Evolutionary conservation across 805 yeast species (phyloP).

Genomic region (Blastobotrys mokoenaii): DNA sequence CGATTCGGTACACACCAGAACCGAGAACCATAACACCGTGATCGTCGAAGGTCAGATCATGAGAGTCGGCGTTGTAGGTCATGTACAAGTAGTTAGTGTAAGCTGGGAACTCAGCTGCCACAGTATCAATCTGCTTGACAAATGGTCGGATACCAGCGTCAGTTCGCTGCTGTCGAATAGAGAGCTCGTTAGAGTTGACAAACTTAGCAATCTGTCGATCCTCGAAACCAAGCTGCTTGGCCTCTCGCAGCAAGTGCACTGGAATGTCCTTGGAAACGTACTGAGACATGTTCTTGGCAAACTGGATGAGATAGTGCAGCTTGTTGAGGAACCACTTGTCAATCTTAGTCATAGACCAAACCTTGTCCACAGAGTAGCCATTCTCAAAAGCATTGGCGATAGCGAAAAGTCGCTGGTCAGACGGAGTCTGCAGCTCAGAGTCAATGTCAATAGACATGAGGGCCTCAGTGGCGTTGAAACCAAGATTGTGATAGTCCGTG

Average conservation of each 20-base stretch:
- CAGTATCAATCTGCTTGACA: conserved; percentile 95
- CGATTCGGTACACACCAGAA: conserved; percentile 97
- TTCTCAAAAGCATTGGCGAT: conserved; percentile 87
- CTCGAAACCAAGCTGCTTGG: conserved; percentile 94
- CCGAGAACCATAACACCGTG: conserved; percentile 94
- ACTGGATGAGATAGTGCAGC: conserved; percentile 63
- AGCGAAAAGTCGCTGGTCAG: conserved; percentile 95
- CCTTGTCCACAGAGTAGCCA: conserved; percentile 86
- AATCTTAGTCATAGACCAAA: conserved; percentile 83
- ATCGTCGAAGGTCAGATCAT: conserved; percentile 83
- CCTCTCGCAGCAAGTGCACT: conserved; percentile 56
- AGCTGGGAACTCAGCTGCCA: conserved; percentile 99
- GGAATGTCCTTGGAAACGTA: conserved; percentile 44
- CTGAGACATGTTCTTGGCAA: conserved; percentile 42
- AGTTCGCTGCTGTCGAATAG: conserved; percentile 80
- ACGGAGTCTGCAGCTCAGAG: conserved; percentile 86
- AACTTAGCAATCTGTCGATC: conserved; percentile 93
- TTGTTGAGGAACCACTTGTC: conserved; percentile 96
- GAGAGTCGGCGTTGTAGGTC: conserved; percentile 86
- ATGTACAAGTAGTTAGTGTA: conserved; percentile 87
- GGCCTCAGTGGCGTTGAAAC: conserved; percentile 75
- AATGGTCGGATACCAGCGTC: conserved; percentile 83
- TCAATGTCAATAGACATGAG: conserved; percentile 90
- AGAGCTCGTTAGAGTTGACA: conserved; percentile 82
- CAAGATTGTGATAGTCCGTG: conserved; percentile 91